Evolutionary conservation across 2,329 filamentous ascomycete genomes (phyloP), one percentile per base, ranked within the genome.

Genomic region (Neonectria sp.): DNA sequence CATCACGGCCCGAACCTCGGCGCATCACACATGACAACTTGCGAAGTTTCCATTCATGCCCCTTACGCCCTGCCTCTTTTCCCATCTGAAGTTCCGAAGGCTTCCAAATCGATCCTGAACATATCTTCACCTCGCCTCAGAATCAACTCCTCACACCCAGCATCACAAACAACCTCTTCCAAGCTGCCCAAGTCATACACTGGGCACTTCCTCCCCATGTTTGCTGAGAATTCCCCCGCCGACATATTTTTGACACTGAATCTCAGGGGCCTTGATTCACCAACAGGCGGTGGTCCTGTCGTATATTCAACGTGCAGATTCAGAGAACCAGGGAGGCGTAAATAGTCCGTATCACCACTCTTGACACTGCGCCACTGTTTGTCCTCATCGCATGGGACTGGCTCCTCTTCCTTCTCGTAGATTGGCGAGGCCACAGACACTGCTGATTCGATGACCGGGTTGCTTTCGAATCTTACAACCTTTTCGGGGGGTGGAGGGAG

Each of bases 261-360:
- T 17, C 46, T 29, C 1, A 67, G 46, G 2, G 33, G 24, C 25
- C n/a, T 63, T 52, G 12, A 60, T 35, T 4, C 57, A 9, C 45
- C 61, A 6, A 27, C 31, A 31, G 58, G 25, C 43, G 8, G n/a
- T 9, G 8, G n/a, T 9, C 40, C 59, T 21, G 64, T 51, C 25
- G 62, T 68, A 43, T 68, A 73, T 24, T 73, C 62, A 9, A 73
- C 55, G 25, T 70, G 52, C 21, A 70, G 45, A 27, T 55, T 55
- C 7, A 73, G 15, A 25, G 60, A 60, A 12, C 46, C 21, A 3
- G 52, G 52, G 11, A 73, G 37, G 6, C 27, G 27, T 3, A 68
- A 25, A 7, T 17, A 12, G n/a, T 58, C 55, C 13, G 53, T 60
- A 6, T 24, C 52, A 9, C 63, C 43, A 24, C 62, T 61, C 15